phyloP scores from a whole-genome alignment of 495 filamentous ascomycete genomes.

The Chaetomium tenue region DNA sequence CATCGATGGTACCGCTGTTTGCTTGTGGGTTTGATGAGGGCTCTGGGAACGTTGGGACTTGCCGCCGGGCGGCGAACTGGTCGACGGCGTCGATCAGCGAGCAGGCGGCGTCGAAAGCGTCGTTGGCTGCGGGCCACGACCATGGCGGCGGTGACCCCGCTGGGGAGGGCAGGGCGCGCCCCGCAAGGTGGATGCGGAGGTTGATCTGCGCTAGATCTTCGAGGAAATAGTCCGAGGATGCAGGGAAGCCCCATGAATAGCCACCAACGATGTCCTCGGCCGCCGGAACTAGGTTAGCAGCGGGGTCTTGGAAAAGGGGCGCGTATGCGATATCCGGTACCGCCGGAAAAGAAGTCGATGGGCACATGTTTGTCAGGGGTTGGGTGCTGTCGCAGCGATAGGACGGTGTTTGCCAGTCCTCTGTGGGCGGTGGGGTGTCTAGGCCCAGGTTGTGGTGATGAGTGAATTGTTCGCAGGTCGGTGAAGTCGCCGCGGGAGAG shows the following conservation, averaged over 20 bases:
- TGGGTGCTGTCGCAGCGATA: neutral
- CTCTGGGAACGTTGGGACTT: neutral
- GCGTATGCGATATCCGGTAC: neutral
- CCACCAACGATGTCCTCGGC: neutral
- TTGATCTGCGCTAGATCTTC: constrained; percentile 22
- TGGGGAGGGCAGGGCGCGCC: neutral
- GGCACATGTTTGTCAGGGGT: neutral
- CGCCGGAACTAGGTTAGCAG: neutral
- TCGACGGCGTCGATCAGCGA: constrained; percentile 24
- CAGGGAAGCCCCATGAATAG: constrained; percentile 3
- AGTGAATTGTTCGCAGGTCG: neutral
- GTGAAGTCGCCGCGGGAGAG: neutral
- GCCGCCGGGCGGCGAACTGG: constrained; percentile 1
- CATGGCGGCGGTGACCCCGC: neutral
- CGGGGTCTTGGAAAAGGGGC: neutral
- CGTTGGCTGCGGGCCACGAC: constrained; percentile 20
- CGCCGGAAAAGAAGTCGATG: neutral
- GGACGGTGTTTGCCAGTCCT: neutral
- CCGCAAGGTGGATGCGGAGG: constrained; percentile 24
- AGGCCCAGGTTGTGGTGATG: neutral
- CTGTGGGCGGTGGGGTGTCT: neutral
- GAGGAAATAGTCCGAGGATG: constrained; percentile 6
- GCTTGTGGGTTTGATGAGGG: neutral
- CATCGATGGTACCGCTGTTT: neutral
- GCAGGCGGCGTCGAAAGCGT: constrained; percentile 23